Base-by-base conservation (phyloP, 2,329 filamentous ascomycete species). In the Lasiodiplodia sp. region DNA sequence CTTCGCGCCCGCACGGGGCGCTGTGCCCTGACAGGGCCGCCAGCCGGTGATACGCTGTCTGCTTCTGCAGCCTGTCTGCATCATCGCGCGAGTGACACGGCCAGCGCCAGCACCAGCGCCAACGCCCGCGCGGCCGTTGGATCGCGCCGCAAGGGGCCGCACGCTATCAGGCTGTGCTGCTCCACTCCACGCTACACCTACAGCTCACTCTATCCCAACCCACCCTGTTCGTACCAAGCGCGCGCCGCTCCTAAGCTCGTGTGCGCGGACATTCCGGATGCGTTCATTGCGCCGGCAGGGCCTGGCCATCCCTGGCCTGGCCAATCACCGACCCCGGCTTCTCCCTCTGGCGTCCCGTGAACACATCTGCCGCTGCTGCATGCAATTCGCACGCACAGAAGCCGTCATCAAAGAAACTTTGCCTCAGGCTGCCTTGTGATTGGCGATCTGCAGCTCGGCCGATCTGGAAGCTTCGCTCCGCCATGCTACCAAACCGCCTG, bases 391-490 rank as follows among this genome's bases (percentile, higher is more conserved):
- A 52, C 60, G 18, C 52, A 64, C 60, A 64, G 28, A 47, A 52
- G 60, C 31, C 11, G 60, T 37, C 60, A 40, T 51, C 47, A n/a
- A 38, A 51, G 47, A 11, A 34, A 6, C 31, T 52, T 51, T 8
- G 58, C 58, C 44, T 34, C 58, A 37, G 58, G 28, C 28, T 25
- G 44, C 44, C 16, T 34, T 7, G 11, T 63, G 49, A 53, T 53
- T 64, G 60, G 60, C 47, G 60, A 64, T 64, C 60, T 64, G 60
- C 60, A 53, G 28, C 12, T 47, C 31, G 60, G 60, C 60, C 60
- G 60, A 64, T 64, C 60, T 64, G 47, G 60, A 64, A 64, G 60
- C 31, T 64, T 64, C 60, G 60, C 44, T 47, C 44, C 44, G n/a
- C 40, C 44, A 31, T 21, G n/a, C 28, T 31, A 40, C 40, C 44